Base-by-base conservation (phyloP, 2,329 filamentous ascomycete genomes). In the Mycosphaerelloides madeirae region DNA sequence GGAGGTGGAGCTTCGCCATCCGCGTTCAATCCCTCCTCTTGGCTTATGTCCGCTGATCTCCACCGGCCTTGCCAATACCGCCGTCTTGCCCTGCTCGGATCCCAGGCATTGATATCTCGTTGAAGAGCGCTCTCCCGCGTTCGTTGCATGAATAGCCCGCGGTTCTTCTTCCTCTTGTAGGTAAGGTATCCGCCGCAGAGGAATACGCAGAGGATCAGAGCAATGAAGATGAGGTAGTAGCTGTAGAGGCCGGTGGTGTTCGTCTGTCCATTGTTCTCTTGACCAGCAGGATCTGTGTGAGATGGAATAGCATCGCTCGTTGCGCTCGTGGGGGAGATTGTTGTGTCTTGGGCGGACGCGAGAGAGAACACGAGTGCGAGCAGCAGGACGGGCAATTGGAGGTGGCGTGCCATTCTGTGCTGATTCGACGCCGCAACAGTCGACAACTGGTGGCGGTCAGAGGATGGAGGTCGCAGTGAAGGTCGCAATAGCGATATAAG, bases 1-100 rank as follows among this genome's bases (percentile, higher is more conserved):
- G 81, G 79, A 37, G 81, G 81, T 38, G 81, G 81, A 8, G 80
- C 78, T 60, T 84, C 79, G 20, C 81, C 81, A 33, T 74, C 63
- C 65, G 83, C 80, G 58, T 84, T 75, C 44, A 84, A 62, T 0
- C 81, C 81, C 51, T 84, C 81, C 35, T 74, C 69, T 40, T 38
- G 55, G 9, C 44, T 44, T n/a, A 32, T 37, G n/a, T 54, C 49
- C 1, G 41, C 41, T 9, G 47, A 47, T 13, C 49, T 36, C 50
- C 52, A 53, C 15, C 50, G 34, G 11, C 49, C 52, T 29, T 55
- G 53, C 56, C 56, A 58, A 58, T 57, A 53, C n/a, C 64, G 57
- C 31, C 54, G 44, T 33, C 62, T 39, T 28, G 52, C 42, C 16
- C 49, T 41, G 9, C 33, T 29, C 1, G 46, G 28, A 29, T 54